Conservation (phyloP, 129 eudicot species). For the Mikania micrantha region DNA sequence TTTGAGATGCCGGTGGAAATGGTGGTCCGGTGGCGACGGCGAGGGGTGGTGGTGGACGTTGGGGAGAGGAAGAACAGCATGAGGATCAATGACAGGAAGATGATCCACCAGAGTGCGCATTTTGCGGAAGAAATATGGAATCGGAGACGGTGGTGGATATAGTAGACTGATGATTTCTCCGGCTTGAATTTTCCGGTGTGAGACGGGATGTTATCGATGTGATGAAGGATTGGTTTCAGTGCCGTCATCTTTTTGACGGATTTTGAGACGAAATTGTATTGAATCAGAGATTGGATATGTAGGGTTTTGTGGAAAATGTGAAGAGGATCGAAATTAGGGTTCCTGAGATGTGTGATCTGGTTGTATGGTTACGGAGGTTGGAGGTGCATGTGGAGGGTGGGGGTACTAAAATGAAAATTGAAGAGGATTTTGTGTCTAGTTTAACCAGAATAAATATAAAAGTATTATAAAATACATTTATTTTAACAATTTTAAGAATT, state of each 20-base stretch:
- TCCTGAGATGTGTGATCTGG: conserved; percentile 3
- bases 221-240: conserved; percentile 33
- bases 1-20: conserved; percentile 20
- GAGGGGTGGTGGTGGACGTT: conserved; percentile 30
- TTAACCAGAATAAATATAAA: too few species aligned
- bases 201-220: conserved; percentile 38
- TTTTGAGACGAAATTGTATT: background rate
- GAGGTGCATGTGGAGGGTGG: background rate
- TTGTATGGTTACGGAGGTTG: background rate
- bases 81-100: conserved; percentile 32
- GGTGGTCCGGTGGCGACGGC: conserved; percentile 23
- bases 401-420: background rate
- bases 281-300: background rate
- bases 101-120: conserved; percentile 47
- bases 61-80: conserved; percentile 35
- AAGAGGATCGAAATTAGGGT: conserved; percentile 8
- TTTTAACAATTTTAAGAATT: too few species aligned
- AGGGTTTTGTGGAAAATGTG: background rate
- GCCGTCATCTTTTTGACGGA: conserved; percentile 26
- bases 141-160: conserved; percentile 42
- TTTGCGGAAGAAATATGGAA: conserved; percentile 38
- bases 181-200: conserved; percentile 53
- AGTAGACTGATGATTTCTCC: conserved; percentile 27
- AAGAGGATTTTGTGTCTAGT: background rate
- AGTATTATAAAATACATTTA: too few species aligned